Base-by-base conservation (phyloP, 2,329 filamentous ascomycete species). In the Dactylellina parvicollis region DNA sequence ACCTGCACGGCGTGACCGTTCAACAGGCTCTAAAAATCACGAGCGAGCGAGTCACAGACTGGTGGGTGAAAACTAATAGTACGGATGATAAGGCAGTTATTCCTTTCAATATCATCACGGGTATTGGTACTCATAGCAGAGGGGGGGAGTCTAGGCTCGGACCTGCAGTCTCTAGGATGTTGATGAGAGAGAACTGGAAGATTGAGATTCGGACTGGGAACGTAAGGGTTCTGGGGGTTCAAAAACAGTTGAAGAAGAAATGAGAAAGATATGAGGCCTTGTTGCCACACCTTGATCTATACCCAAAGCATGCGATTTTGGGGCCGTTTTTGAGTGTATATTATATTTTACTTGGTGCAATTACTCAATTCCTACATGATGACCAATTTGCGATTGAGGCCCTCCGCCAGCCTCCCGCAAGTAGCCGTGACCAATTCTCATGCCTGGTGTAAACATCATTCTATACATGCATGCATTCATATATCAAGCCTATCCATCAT, bases 1-100 rank as follows among this genome's bases (percentile, higher is more conserved):
- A 78, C 44, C 40, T 78, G 12, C 77, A 78, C n/a, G 77, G 77
- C 0, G 70, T 74, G 2, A 77, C 77, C 2, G 77, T 77, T 24
- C 56, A 62, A 12, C 77, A 78, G 30, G 77, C 74, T 9, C 16
- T 77, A 0, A 76, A 75, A 38, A 77, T 78, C 9, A 72, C 74
- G 18, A 74, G 66, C n/a, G 77, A 78, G 40, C 36, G 74, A n/a
- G 76, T 76, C 2, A 77, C 76, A 4, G 61, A 67, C 22, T 78
- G 77, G 77, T 78, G 77, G 77, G 76, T 76, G 1, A 42, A 38
- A 9, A 73, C 40, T 10, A 74, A 42, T 61, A 75, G 47, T 38
- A 62, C 52, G 44, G 75, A 64, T 64, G 54, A 28, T 42, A 66
- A 28, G 44, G 75, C 46, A 9, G 36, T 75, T 4, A 75, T 32